Percentiles rank a stretch among this genome's conserved stretches.
These are phyloP conservation scores for Epichloe gansuensis DNA, from an alignment of 2,329 filamentous ascomycete genomes.

Conservation along the genomic window DNA sequence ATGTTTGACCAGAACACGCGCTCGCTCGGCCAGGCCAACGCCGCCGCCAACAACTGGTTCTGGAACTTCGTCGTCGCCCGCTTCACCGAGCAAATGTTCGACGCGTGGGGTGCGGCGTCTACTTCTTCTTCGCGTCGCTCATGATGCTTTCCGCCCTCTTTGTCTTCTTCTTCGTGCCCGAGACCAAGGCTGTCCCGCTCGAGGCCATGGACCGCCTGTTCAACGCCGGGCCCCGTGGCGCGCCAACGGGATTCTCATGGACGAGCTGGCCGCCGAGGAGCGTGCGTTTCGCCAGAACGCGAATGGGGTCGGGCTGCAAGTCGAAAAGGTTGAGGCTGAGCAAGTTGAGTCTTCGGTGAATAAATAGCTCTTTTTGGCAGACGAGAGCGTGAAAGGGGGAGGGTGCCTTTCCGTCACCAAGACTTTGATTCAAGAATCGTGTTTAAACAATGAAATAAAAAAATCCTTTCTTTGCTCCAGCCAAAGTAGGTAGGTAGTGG, in stretches of 20 bases:
- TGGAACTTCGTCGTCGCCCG: slow-evolving; percentile 58
- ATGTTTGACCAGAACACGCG: slow-evolving; percentile 57
- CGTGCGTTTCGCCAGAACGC: slow-evolving; percentile 21
- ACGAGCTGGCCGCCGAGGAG: slow-evolving; percentile 25
- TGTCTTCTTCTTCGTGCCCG: slow-evolving; percentile 50
- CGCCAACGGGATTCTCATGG: slow-evolving; percentile 33
- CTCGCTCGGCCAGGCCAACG: slow-evolving; percentile 59
- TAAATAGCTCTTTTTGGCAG: background rate
- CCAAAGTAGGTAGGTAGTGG: too few species aligned
- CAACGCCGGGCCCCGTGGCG: slow-evolving; percentile 29
- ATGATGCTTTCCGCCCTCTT: slow-evolving; percentile 47
- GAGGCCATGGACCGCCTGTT: slow-evolving; percentile 56
- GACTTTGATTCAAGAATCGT: too few species aligned
- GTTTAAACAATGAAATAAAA: too few species aligned
- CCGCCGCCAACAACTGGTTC: slow-evolving; percentile 61
- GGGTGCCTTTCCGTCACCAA: too few species aligned
- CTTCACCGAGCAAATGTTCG: slow-evolving; percentile 56
- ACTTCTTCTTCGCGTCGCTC: slow-evolving; percentile 55
- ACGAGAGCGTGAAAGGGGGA: too few species aligned
- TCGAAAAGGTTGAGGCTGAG: slow-evolving; percentile 17
- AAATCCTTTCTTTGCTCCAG: too few species aligned
- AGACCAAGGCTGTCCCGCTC: slow-evolving; percentile 54
- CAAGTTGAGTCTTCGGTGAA: slow-evolving; percentile 11
- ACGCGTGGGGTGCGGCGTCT: slow-evolving; percentile 48
- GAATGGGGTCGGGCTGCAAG: slow-evolving; percentile 14